A percentile compares a stretch with the other conserved stretches of the same genome.
Conservation (phyloP, 2,329 filamentous ascomycete genomes). For the Colletotrichum sansevieriae region DNA sequence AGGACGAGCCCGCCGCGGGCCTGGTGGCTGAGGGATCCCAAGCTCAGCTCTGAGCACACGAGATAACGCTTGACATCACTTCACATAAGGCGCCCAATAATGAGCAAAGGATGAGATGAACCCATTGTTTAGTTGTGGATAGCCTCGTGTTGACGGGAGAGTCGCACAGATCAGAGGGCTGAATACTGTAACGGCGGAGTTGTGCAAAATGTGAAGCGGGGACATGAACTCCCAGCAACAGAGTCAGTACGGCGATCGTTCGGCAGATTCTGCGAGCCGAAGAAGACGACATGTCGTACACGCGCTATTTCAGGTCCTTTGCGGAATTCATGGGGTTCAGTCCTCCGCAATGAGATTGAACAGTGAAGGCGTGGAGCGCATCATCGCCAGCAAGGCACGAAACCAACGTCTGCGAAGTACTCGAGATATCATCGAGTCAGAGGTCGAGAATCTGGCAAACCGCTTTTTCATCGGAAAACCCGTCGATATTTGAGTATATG, state of each 20-base stretch:
- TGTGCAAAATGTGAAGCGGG: constrained; percentile 9
- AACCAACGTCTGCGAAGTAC: no score
- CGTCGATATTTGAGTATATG: no score
- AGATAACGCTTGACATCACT: constrained; percentile 1
- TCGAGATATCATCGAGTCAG: no score
- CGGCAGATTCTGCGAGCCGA: not conserved
- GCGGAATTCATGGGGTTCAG: no score
- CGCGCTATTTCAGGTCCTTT: no score
- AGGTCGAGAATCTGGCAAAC: no score
- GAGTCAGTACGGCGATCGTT: not conserved
- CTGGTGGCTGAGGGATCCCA: constrained; percentile 11
- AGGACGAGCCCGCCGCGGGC: constrained; percentile 1
- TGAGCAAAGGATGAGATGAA: not conserved
- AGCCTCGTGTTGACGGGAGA: not conserved
- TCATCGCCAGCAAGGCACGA: no score
- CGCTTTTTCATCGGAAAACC: no score
- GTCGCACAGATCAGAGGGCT: constrained; percentile 7
- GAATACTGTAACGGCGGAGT: not conserved
- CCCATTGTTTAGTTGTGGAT: not conserved
- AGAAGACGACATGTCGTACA: not conserved
- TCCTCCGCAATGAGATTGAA: no score
- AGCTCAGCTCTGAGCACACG: not conserved
- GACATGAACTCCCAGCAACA: not conserved
- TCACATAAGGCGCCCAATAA: constrained; percentile 2
- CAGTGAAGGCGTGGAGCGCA: no score